These are phyloP conservation scores for Cordyceps cateniannulata DNA, from an alignment of 2,329 filamentous ascomycete species.

Conservation along the genomic window DNA sequence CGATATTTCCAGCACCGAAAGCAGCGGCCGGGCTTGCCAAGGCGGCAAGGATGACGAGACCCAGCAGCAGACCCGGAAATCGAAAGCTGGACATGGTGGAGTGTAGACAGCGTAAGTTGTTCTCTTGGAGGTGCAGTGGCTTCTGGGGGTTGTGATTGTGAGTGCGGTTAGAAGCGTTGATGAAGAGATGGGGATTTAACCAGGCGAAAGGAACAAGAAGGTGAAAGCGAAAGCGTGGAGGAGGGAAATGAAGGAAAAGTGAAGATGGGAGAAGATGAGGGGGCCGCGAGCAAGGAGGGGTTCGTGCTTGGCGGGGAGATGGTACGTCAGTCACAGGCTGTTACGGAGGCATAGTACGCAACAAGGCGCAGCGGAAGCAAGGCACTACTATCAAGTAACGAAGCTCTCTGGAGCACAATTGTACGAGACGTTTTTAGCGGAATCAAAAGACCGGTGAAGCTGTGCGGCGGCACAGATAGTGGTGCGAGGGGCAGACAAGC, in stretches of 20 bases:
- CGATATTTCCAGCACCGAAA: constrained; percentile 87
- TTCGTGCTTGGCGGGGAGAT: constrained; percentile 10
- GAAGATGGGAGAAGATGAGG: constrained; percentile 14
- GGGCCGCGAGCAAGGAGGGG: constrained; percentile 6
- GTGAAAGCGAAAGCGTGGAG: constrained; percentile 11
- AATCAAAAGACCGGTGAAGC: constrained; percentile 9
- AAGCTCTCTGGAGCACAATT: background rate
- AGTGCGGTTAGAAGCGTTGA: constrained; percentile 12
- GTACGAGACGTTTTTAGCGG: background rate
- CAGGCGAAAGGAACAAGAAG: background rate
- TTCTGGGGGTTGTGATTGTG: constrained; percentile 2
- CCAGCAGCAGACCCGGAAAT: constrained; percentile 45
- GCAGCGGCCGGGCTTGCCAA: constrained; percentile 64
- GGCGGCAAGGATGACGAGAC: constrained; percentile 55
- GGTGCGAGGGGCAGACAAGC: background rate
- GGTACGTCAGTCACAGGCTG: constrained; percentile 8
- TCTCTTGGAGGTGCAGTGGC: background rate
- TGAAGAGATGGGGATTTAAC: background rate
- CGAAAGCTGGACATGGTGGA: constrained; percentile 41
- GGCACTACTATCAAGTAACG: background rate
- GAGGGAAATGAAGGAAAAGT: constrained; percentile 15
- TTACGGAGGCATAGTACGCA: background rate
- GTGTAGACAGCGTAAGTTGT: background rate
- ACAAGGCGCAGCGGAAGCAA: background rate
- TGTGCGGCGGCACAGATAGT: background rate